Base-by-base conservation (phyloP, 352 stramenopile genomes). In the Thraustotheca clavata region DNA sequence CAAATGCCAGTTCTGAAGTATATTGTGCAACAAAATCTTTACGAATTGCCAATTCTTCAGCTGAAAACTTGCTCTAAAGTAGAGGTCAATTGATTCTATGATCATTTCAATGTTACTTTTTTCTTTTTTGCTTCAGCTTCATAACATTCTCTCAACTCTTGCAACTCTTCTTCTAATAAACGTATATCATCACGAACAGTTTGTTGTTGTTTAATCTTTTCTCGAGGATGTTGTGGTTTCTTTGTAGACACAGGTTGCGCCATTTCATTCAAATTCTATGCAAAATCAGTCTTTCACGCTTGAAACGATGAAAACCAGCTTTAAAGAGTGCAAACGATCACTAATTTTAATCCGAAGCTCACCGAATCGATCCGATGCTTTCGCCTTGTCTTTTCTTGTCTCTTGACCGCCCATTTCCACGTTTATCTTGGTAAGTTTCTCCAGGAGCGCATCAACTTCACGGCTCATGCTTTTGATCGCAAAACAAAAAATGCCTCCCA, bases 1-100 rank as follows among this genome's bases (percentile, higher is more conserved):
- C 77, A 35, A 86, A 73, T 62, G 76, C 76, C 55, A 79, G 88
- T 70, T 93, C 84, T 48, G 80, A 79, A 49, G 72, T 76, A 65
- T 93, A 93, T 66, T 93, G 84, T 12, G 82, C 75, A 11, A 93
- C 68, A 31, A 90, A 83, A 38, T 93, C 84, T 66, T 86, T 88
- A 26, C 84, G 74, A 32, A 90, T 91, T 48, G 81, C 70, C 24
- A 91, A 50, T 57, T 94, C 82, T 62, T 88, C 79, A 0, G 76
- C 77, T 24, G 73, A 69, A 59, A 91, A 86, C 63, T 94, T 94
- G 69, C 73, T 89, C 82, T 91, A 39, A 16, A 57, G 5, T 43
- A 12, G 2, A 31, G 43, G 14, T 3, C 26, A 20, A 43, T 47
- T 9, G 38, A n/a, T 20, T 6, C 1, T 6, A 22, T 47, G 34